Base-by-base conservation (phyloP, 202 grass and related monocot species). In the Schoenoplectus triqueter region DNA sequence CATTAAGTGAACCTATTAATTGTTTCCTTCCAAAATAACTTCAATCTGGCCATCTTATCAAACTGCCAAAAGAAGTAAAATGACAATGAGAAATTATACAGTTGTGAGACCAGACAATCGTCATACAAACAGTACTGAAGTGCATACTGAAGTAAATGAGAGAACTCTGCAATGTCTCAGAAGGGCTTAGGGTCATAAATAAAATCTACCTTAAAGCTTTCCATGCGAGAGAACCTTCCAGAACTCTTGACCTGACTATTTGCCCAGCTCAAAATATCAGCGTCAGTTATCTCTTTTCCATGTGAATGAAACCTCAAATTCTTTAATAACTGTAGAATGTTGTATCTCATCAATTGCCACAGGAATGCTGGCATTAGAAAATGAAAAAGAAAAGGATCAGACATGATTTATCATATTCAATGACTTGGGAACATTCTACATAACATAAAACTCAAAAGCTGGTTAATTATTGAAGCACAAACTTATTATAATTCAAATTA, bases 271-370 rank as follows among this genome's bases (percentile, higher is more conserved):
- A 99, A 89, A 85, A 99, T 99, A 78, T 95, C 93, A 86, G 91
- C 52, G 79, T 99, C 96, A 42, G 81, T 85, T 56, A 99, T 99
- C 84, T 92, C 93, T 87, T 94, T 99, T 76, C 92, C 93, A 86
- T 95, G 92, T 3, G 93, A 94, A 81, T 99, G 93, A 74, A 48
- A 90, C 87, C 96, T 95, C 90, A 99, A 85, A 70, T 99, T 99
- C 80, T 87, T 99, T 75, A 99, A 73, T 39, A 99, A 83, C 18
- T 99, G 93, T 73, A 99, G 86, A 85, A 99, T 99, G 73, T 94
- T 99, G 62, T 87, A 92, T 86, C 96, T 95, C 96, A 99, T 99
- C 74, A 99, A 85, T 89, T 94, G 96, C 96, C 96, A 95, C 21
- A 99, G 47, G 85, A 90, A 99, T 84, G 96, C 96, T 99, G 78